Percentiles rank a stretch among this genome's conserved stretches.
Evolutionary conservation across 768 basidiomycete species (phyloP).

Genomic region (Pleurotus eryngii): DNA sequence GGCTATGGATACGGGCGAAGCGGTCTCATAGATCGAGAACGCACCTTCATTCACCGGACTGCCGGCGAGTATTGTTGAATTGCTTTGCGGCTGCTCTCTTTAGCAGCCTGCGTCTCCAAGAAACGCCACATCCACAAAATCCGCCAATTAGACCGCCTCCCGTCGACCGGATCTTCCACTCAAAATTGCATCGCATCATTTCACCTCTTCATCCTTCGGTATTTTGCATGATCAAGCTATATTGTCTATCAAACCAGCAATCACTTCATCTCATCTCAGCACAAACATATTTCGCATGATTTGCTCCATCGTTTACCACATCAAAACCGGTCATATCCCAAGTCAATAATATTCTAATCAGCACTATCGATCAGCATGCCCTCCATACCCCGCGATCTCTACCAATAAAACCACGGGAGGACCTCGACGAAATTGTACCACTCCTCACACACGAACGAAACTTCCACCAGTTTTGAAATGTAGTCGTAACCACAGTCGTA

Average conservation of each 20-base stretch:
- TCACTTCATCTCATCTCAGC: conserved; percentile 4
- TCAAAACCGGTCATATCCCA: not conserved
- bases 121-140: conserved; percentile 11
- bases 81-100: not conserved
- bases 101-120: conserved; percentile 8
- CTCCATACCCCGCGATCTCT: not conserved
- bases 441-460: not conserved
- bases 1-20: conserved; percentile 66
- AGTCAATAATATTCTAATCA: conserved; percentile 7
- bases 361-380: not conserved
- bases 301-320: not conserved
- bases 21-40: conserved; percentile 49
- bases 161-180: conserved; percentile 11
- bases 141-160: conserved; percentile 16
- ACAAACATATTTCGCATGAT: not conserved
- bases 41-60: conserved; percentile 14
- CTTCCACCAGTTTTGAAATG: too few relatives aligned
- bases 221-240: not conserved
- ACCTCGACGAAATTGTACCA: not conserved
- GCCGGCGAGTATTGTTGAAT: not conserved
- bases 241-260: not conserved
- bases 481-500: not conserved
- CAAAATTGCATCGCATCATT: conserved; percentile 6
- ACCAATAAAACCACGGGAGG: not conserved
- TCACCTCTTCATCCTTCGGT: not conserved